phyloP scores from a whole-genome alignment of 2,329 filamentous ascomycete species.

The Ilyonectria mors-panacis region DNA sequence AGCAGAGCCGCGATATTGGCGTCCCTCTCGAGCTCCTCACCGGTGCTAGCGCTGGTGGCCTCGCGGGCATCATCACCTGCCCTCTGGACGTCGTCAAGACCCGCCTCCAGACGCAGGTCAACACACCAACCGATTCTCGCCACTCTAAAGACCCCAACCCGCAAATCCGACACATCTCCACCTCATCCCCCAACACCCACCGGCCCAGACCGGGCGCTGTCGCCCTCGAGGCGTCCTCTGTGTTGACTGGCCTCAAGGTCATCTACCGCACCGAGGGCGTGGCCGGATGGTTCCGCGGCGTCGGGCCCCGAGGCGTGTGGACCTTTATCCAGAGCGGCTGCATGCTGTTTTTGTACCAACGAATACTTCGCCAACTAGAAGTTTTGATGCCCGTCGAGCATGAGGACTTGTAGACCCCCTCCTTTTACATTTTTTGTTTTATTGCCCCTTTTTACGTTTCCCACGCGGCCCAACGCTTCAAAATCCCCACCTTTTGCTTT shows the following conservation, averaged over 20 bases:
- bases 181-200: slow-evolving; percentile 88
- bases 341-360: slow-evolving; percentile 97
- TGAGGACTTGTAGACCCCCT: slow-evolving; percentile 43
- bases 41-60: slow-evolving; percentile 88
- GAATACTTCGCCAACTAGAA: slow-evolving; percentile 84
- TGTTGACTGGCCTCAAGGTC: slow-evolving; percentile 84
- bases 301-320: slow-evolving; percentile 94
- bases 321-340: slow-evolving; percentile 97
- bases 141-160: slow-evolving; percentile 56
- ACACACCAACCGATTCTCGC: slow-evolving; percentile 52
- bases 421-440: slow-evolving; percentile 19
- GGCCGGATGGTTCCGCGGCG: slow-evolving; percentile 92
- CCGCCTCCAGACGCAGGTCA: slow-evolving; percentile 91
- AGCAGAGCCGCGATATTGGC: slow-evolving; percentile 87
- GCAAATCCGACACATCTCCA: slow-evolving; percentile 85
- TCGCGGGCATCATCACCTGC: slow-evolving; percentile 95
- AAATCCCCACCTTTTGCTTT: slow-evolving; percentile 14
- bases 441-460: slow-evolving; percentile 12
- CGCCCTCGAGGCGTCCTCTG: slow-evolving; percentile 89
- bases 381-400: slow-evolving; percentile 55
- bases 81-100: slow-evolving; percentile 98
- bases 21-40: slow-evolving; percentile 89
- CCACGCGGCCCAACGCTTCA: slow-evolving; percentile 9
- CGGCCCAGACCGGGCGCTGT: slow-evolving; percentile 84
- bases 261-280: slow-evolving; percentile 94